These are phyloP conservation scores for Berkeleyomyces rouxiae DNA, from an alignment of 2,329 filamentous ascomycete genomes.

Conservation along the genomic window DNA sequence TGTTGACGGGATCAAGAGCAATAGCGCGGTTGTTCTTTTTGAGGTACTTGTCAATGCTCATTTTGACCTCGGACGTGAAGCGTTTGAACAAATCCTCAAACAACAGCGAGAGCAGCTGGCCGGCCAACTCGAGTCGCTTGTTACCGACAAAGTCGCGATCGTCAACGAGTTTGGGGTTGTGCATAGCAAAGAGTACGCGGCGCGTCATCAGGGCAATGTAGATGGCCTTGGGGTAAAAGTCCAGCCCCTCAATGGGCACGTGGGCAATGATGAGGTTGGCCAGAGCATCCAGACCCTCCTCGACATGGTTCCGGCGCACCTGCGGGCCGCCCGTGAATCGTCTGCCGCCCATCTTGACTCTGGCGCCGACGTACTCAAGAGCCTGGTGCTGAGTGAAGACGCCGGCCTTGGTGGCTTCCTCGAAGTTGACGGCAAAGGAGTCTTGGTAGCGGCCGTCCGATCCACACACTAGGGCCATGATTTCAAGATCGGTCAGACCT, in stretches of 20 bases:
- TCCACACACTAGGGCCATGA: conserved; percentile 78
- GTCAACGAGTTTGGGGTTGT: conserved; percentile 77
- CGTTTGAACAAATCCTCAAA: conserved; percentile 98
- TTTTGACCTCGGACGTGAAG: conserved; percentile 75
- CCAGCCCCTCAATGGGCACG: conserved; percentile 75
- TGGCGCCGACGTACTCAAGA: conserved; percentile 73
- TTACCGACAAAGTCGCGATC: conserved; percentile 97
- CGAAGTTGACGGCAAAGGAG: conserved; percentile 88
- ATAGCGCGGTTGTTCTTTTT: conserved; percentile 85
- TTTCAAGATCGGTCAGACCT: conserved; percentile 86
- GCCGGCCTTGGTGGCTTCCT: conserved; percentile 68
- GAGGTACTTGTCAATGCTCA: conserved; percentile 85
- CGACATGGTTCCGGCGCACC: conserved; percentile 60
- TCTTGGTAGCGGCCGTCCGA: conserved; percentile 82
- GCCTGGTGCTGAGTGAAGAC: conserved; percentile 92
- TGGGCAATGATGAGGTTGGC: conserved; percentile 90
- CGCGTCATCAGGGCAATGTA: conserved; percentile 96
- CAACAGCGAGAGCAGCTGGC: conserved; percentile 78
- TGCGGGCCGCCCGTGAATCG: conserved; percentile 34
- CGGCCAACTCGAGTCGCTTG: conserved; percentile 86
- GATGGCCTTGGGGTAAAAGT: conserved; percentile 92
- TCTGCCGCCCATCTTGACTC: conserved; percentile 73
- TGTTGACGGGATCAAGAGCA: conserved; percentile 70
- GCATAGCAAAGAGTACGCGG: conserved; percentile 85
- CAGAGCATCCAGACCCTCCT: conserved; percentile 84